These are phyloP conservation scores for Xerocomus brunneocitrinus DNA, from an alignment of 768 basidiomycete genomes.

Conservation along the genomic window DNA sequence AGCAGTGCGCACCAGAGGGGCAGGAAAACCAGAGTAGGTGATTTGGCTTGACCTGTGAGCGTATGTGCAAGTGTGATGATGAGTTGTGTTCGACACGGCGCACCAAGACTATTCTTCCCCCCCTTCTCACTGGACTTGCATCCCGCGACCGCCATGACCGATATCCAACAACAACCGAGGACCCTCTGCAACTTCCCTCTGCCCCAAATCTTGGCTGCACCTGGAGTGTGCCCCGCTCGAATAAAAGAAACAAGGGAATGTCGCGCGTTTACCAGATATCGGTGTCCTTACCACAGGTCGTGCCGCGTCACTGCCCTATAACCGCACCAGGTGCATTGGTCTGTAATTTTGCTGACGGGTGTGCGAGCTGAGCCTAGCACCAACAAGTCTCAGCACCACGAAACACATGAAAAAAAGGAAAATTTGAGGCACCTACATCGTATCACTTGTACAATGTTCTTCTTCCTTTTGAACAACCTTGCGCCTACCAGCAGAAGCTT, in stretches of 20 bases:
- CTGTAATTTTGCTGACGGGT: conserved; percentile 65
- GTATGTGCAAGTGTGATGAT: not conserved
- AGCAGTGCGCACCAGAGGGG: conserved; percentile 17
- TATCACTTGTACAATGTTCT: conserved; percentile 74
- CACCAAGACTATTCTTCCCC: conserved; percentile 9
- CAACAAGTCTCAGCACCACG: conserved; percentile 11
- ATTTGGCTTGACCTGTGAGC: conserved; percentile 18
- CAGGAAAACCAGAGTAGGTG: conserved; percentile 4
- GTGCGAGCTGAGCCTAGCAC: conserved; percentile 78
- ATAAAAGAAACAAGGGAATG: not conserved
- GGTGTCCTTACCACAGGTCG: conserved; percentile 39
- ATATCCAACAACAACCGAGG: no score
- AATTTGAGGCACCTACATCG: conserved; percentile 59
- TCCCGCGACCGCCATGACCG: no score
- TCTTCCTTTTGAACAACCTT: conserved; percentile 86
- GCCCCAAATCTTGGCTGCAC: no score
- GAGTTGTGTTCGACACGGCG: conserved; percentile 17
- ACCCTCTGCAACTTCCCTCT: no score
- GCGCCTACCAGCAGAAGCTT: conserved; percentile 57
- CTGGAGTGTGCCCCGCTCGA: no score
- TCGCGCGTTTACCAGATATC: conserved; percentile 41
- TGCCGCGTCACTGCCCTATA: conserved; percentile 39
- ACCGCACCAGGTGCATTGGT: conserved; percentile 45
- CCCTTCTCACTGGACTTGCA: no score
- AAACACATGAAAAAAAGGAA: conserved; percentile 14